A percentile compares a stretch with the other conserved stretches of the same genome.
These are phyloP conservation scores for Gaultheria prostrata DNA, from an alignment of 148 eudicot species.

Conservation along the genomic window DNA sequence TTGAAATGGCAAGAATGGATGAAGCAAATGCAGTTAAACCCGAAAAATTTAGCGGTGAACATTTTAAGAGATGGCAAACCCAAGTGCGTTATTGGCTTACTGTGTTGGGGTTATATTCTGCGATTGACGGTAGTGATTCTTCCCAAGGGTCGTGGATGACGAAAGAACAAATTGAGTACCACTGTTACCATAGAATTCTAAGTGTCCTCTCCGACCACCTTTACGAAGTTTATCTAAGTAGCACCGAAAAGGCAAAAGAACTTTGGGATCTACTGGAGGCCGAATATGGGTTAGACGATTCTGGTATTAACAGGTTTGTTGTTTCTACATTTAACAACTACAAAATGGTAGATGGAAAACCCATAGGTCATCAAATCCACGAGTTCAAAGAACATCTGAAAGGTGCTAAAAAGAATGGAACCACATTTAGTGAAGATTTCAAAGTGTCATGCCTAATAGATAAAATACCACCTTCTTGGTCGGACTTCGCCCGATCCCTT, in stretches of 20 bases:
- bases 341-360: slow-evolving; percentile 8
- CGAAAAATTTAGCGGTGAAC: not conserved
- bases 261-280: not conserved
- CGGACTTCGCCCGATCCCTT: not conserved
- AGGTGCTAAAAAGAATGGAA: no score
- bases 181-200: not conserved
- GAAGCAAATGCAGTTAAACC: not conserved
- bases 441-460: slow-evolving; percentile 12
- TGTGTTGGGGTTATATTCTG: not conserved
- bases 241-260: not conserved
- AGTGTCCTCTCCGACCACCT: not conserved
- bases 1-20: not conserved
- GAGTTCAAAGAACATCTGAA: not conserved
- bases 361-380: not conserved
- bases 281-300: not conserved
- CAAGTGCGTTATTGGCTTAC: not conserved
- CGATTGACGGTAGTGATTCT: not conserved
- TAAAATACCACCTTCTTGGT: not conserved
- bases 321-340: not conserved
- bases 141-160: not conserved
- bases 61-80: no score
- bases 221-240: not conserved
- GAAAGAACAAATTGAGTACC: not conserved
- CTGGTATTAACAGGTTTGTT: not conserved
- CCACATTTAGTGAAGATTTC: not conserved